phyloP scores from a whole-genome alignment of 495 filamentous ascomycete species.

The Jackrogersella multiformis region DNA sequence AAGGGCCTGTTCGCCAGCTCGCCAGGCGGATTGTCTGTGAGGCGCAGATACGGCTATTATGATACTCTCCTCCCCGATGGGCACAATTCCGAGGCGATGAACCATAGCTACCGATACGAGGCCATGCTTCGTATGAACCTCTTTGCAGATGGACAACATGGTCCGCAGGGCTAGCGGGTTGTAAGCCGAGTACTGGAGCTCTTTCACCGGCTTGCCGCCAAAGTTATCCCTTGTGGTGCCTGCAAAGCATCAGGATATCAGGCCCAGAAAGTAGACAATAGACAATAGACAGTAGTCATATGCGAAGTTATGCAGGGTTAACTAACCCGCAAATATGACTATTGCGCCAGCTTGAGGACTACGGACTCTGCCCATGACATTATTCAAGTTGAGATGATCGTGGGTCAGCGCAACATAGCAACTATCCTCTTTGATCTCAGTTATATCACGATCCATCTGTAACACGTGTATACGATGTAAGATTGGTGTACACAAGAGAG shows the following conservation, averaged over 20 bases:
- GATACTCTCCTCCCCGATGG: slow-evolving; percentile 90
- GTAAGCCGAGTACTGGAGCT: slow-evolving; percentile 87
- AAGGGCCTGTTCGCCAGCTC: slow-evolving; percentile 86
- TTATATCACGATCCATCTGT: slow-evolving; percentile 25
- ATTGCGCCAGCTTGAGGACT: slow-evolving; percentile 87
- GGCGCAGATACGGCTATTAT: slow-evolving; percentile 85
- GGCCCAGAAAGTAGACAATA: not conserved
- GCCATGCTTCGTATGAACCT: slow-evolving; percentile 65
- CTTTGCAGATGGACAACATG: slow-evolving; percentile 71
- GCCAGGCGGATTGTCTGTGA: slow-evolving; percentile 90
- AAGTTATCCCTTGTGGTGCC: slow-evolving; percentile 93
- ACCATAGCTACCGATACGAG: slow-evolving; percentile 78
- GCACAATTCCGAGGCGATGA: slow-evolving; percentile 87
- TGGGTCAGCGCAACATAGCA: slow-evolving; percentile 73
- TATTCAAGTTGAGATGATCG: slow-evolving; percentile 65
- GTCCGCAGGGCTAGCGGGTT: slow-evolving; percentile 77
- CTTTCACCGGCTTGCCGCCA: slow-evolving; percentile 72
- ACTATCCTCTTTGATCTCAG: slow-evolving; percentile 47
- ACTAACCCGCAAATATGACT: slow-evolving; percentile 80
- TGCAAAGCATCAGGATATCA: slow-evolving; percentile 37
- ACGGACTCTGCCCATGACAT: slow-evolving; percentile 71
- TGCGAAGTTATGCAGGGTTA: not conserved
- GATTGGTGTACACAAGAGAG: not conserved
- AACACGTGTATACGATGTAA: not conserved
- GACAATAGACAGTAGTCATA: not conserved